phyloP scores from a whole-genome alignment of 345 rosid species.

The Raphanus sativus region DNA sequence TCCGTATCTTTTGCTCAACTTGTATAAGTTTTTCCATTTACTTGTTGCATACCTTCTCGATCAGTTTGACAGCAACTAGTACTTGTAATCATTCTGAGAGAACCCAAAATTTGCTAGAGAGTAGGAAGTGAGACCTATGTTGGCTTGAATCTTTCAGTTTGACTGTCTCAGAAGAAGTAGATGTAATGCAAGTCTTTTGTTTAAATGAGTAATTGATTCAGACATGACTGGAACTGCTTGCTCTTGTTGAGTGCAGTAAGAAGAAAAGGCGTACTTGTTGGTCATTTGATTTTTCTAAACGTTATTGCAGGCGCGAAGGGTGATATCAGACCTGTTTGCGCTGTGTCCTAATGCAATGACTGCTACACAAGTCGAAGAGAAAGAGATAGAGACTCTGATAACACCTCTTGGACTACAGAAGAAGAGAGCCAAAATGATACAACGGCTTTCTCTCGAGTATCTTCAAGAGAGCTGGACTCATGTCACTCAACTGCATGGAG shows the following conservation, averaged over 20 bases:
- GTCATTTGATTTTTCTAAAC: background rate
- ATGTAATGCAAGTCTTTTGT: background rate
- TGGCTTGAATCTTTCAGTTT: background rate
- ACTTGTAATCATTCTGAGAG: background rate
- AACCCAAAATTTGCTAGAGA: background rate
- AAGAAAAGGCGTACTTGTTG: background rate
- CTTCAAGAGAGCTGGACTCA: conserved; percentile 68
- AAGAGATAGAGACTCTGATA: conserved; percentile 52
- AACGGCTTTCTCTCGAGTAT: conserved; percentile 62
- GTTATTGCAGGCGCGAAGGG: conserved; percentile 47
- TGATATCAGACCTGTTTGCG: conserved; percentile 50
- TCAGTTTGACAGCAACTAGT: background rate
- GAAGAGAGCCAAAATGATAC: conserved; percentile 61
- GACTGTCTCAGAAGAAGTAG: background rate
- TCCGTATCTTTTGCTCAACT: too few species aligned
- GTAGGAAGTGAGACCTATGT: background rate
- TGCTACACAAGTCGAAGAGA: conserved; percentile 46
- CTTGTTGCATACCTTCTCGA: background rate
- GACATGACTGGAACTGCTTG: background rate
- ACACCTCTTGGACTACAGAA: conserved; percentile 54
- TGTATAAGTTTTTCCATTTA: conserved; percentile 1
- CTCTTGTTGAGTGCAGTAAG: background rate
- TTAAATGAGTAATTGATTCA: background rate
- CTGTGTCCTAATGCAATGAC: conserved; percentile 67
- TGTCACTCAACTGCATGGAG: conserved; percentile 73